Evolutionary conservation across 345 rosid genomes (phyloP).

Genomic region (Trapa bicornis): DNA sequence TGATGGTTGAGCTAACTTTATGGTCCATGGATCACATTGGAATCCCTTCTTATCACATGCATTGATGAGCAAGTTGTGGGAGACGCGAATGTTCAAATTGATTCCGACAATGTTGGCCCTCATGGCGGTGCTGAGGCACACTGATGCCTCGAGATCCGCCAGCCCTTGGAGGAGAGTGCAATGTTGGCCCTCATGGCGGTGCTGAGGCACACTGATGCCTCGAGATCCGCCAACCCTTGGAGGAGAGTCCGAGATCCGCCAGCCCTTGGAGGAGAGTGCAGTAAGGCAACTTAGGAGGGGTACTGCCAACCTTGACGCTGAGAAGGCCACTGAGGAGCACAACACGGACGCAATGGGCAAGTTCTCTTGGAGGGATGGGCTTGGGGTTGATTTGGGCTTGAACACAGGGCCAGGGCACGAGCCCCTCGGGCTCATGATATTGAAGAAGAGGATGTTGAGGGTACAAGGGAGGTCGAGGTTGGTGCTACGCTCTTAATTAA

Average conservation of each 20-base stretch:
- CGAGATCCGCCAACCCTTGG: conserved; percentile 46
- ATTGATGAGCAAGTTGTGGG: conserved; percentile 59
- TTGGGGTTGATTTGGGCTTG: conserved; percentile 7
- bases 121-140: conserved; percentile 68
- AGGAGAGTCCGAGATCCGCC: too few species aligned
- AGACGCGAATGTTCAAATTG: conserved; percentile 45
- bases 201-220: conserved; percentile 61
- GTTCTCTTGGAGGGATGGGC: conserved; percentile 4
- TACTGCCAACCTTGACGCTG: conserved; percentile 40
- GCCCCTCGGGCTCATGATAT: conserved; percentile 29
- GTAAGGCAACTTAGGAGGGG: conserved; percentile 50
- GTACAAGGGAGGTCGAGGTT: too few species aligned
- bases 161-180: conserved; percentile 45
- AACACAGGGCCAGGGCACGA: conserved; percentile 11
- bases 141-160: conserved; percentile 49
- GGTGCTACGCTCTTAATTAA: too few species aligned
- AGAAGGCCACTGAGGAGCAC: conserved; percentile 36
- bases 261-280: too few species aligned
- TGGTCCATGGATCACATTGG: conserved; percentile 18
- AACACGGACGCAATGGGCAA: conserved; percentile 61
- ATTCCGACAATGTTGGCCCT: conserved; percentile 57
- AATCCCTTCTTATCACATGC: conserved; percentile 54
- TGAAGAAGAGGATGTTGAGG: conserved; percentile 26
- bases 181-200: conserved; percentile 65
- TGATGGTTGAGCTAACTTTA: background rate